These are phyloP conservation scores for Tricholoma bakamatsutake DNA, from an alignment of 768 basidiomycete species.

Conservation along the genomic window DNA sequence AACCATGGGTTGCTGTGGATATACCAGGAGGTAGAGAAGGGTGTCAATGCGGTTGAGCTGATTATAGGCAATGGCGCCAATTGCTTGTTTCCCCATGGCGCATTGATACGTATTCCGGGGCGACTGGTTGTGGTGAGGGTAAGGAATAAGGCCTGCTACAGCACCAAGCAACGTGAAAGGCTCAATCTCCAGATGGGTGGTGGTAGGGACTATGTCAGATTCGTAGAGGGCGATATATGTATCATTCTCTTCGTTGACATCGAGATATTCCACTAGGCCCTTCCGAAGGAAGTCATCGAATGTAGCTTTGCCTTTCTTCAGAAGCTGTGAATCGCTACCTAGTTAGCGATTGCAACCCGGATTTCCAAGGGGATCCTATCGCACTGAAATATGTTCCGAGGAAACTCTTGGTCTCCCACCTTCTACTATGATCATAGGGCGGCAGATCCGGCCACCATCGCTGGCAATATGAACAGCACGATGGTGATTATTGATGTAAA, in stretches of 20 bases:
- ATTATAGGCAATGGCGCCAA: constrained; percentile 97
- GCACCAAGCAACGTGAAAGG: constrained; percentile 97
- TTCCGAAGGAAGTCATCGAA: constrained; percentile 93
- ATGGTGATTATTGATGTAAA: constrained; percentile 96
- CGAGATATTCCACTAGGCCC: constrained; percentile 95
- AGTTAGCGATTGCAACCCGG: constrained; percentile 5
- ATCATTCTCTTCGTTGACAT: constrained; percentile 99
- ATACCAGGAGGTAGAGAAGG: constrained; percentile 93
- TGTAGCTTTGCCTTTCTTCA: constrained; percentile 70
- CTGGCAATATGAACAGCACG: constrained; percentile 91
- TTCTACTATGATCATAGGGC: constrained; percentile 96
- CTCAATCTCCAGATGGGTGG: constrained; percentile 97
- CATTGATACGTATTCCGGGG: constrained; percentile 99
- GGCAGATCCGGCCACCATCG: constrained; percentile 96
- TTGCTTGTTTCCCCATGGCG: constrained; percentile 99
- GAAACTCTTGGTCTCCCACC: constrained; percentile 70
- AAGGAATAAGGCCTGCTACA: constrained; percentile 97
- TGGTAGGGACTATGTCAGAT: constrained; percentile 68
- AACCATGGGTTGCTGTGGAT: constrained; percentile 99
- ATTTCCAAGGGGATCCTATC: constrained; percentile 20
- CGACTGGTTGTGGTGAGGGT: constrained; percentile 99
- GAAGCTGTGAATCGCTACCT: constrained; percentile 39
- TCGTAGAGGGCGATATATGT: constrained; percentile 95
- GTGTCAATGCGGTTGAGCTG: constrained; percentile 98
- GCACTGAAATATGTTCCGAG: constrained; percentile 71